Evolutionary conservation across 345 rosid genomes (phyloP).

Genomic region (Barbarea vulgaris): DNA sequence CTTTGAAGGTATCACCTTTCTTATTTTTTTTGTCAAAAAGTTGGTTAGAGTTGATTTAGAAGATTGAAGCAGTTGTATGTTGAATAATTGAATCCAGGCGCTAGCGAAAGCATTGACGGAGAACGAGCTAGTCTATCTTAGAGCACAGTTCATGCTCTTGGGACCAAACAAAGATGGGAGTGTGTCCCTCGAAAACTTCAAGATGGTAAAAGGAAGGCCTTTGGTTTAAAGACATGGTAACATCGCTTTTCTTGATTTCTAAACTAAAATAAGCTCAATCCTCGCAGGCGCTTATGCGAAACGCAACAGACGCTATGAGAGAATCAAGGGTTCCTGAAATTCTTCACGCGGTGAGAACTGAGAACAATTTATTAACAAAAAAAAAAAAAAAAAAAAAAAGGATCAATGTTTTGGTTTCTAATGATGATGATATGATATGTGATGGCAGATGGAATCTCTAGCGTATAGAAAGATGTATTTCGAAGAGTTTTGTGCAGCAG

Average conservation of each 20-base stretch:
- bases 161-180: conserved; percentile 76
- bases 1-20: conserved; percentile 58
- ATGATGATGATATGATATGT: not conserved
- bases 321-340: conserved; percentile 72
- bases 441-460: conserved; percentile 72
- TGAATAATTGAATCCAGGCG: conserved; percentile 50
- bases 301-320: conserved; percentile 72
- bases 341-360: conserved; percentile 51
- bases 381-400: not conserved
- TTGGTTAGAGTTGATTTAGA: not conserved
- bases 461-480: conserved; percentile 73
- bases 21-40: not conserved
- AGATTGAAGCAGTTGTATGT: conserved; percentile 8
- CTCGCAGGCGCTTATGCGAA: conserved; percentile 57
- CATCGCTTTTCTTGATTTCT: not conserved
- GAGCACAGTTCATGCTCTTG: conserved; percentile 69
- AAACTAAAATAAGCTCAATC: not conserved
- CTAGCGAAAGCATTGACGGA: conserved; percentile 75
- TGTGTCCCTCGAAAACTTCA: conserved; percentile 69
- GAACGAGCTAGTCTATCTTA: conserved; percentile 73
- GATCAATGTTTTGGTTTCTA: conserved; percentile 5
- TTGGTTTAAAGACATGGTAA: not conserved
- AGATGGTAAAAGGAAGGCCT: conserved; percentile 50
- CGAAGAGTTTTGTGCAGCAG: conserved; percentile 90
- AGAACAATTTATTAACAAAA: not conserved